Evolutionary conservation across 2,329 filamentous ascomycete species (phyloP), one percentile per base, ranked within the genome.

Genomic region (Sarocladium kiliense): DNA sequence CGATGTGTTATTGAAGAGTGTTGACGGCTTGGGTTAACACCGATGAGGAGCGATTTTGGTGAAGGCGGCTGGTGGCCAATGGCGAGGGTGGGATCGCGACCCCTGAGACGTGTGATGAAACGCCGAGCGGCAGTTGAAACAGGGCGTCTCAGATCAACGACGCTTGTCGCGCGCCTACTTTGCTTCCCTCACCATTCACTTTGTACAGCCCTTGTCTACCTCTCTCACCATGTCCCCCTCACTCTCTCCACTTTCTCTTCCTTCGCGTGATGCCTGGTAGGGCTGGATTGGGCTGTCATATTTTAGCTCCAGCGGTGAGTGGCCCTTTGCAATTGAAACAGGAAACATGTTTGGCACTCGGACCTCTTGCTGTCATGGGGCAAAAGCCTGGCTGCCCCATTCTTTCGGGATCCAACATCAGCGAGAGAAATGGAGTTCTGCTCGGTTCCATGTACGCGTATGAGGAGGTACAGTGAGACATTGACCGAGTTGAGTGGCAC

Each of bases 331-430:
- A 3, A 11, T 23, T 36, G 47, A 51, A 25, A 51, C 47, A 12
- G 47, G 27, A 51, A 51, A 51, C 47, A 51, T 51, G 47, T 51
- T 51, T 51, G n/a, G 47, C 47, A 27, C 47, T 51, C 47, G 47
- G 47, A 36, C 47, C 47, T 36, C 18, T 36, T 34, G 2, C 16
- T 51, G n/a, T n/a, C n/a, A n/a, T n/a, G n/a, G n/a, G n/a, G n/a
- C n/a, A n/a, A n/a, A n/a, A n/a, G n/a, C n/a, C n/a, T n/a, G n/a
- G n/a, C n/a, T n/a, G n/a, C n/a, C n/a, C n/a, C n/a, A n/a, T n/a
- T n/a, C n/a, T n/a, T n/a, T n/a, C n/a, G n/a, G n/a, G n/a, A n/a
- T n/a, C n/a, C n/a, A n/a, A n/a, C n/a, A n/a, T n/a, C n/a, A n/a
- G n/a, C n/a, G n/a, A n/a, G n/a, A 32, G 30, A 32, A 12, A 32